Percentiles rank a stretch among this genome's conserved stretches.
These are phyloP conservation scores for Citrullus colocynthis DNA, from an alignment of 306 rosid species.

Conservation along the genomic window DNA sequence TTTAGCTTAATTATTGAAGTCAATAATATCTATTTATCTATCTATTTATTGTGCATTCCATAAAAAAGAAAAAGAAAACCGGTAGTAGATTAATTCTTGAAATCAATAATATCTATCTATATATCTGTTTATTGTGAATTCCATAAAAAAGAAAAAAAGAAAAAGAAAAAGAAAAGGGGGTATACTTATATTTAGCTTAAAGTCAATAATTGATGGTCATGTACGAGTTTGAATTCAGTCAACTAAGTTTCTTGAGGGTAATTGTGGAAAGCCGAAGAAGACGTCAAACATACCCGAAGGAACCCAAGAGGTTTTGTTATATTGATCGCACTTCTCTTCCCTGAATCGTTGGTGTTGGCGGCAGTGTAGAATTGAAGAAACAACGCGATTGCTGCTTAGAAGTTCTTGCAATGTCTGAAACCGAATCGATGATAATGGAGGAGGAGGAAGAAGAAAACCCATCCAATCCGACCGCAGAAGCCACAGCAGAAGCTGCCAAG, in stretches of 20 bases:
- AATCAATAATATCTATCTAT: too few relatives aligned
- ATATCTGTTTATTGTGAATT: too few relatives aligned
- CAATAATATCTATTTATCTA: too few relatives aligned
- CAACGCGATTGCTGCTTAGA: neutral
- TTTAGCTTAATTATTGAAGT: too few relatives aligned
- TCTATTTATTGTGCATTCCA: too few relatives aligned
- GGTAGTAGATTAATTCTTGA: too few relatives aligned
- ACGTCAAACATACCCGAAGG: neutral
- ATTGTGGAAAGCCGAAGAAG: neutral
- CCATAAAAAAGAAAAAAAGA: too few relatives aligned
- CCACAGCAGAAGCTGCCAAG: neutral
- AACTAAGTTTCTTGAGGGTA: neutral
- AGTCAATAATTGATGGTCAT: too few relatives aligned
- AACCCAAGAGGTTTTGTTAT: neutral
- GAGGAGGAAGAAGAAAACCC: slow-evolving; percentile 1
- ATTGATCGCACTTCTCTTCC: neutral
- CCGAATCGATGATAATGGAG: neutral
- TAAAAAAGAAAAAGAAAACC: too few relatives aligned
- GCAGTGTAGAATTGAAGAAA: neutral
- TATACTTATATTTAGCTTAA: too few relatives aligned
- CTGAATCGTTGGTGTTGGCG: neutral
- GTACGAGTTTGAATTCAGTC: neutral
- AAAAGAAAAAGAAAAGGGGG: too few relatives aligned
- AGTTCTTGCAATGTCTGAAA: neutral
- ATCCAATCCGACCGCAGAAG: neutral